Conservation (phyloP, 371 early-diverging fungal genomes). For the Umbelopsis sp. region DNA sequence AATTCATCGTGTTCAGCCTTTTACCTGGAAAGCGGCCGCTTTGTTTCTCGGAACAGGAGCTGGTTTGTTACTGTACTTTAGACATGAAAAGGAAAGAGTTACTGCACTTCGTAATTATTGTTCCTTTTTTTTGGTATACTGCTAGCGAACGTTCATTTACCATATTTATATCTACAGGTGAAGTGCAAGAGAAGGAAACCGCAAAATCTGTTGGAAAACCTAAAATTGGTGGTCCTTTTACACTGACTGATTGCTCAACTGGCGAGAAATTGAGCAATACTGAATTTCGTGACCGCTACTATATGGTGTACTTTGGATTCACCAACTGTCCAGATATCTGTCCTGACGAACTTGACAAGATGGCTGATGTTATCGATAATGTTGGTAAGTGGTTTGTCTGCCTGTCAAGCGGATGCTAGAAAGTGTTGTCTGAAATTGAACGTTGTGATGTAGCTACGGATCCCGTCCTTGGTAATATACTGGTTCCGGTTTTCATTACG, state of each 20-base stretch:
- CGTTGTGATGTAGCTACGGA: constrained; percentile 28
- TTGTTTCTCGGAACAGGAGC: constrained; percentile 64
- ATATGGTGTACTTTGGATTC: constrained; percentile 97
- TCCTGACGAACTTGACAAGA: constrained; percentile 97
- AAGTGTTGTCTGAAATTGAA: background rate
- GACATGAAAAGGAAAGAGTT: constrained; percentile 65
- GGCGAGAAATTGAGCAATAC: constrained; percentile 36
- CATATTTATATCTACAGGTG: constrained; percentile 23
- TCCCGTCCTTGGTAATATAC: constrained; percentile 55
- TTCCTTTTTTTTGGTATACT: background rate
- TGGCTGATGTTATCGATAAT: constrained; percentile 86
- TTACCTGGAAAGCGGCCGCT: constrained; percentile 51
- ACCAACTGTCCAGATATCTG: constrained; percentile 99
- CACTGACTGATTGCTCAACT: constrained; percentile 76
- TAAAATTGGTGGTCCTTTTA: constrained; percentile 93
- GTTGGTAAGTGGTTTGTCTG: constrained; percentile 55
- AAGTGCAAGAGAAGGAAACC: constrained; percentile 45
- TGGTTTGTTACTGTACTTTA: constrained; percentile 65
- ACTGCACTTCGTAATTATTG: constrained; percentile 44
- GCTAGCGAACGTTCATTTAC: background rate
- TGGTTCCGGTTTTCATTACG: constrained; percentile 94
- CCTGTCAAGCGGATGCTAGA: background rate
- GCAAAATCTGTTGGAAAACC: constrained; percentile 73
- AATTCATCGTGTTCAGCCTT: constrained; percentile 31
- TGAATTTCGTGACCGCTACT: constrained; percentile 76